Base-by-base conservation (phyloP, 1,284 basidiomycete species). In the Cystobasidium pallidum region DNA sequence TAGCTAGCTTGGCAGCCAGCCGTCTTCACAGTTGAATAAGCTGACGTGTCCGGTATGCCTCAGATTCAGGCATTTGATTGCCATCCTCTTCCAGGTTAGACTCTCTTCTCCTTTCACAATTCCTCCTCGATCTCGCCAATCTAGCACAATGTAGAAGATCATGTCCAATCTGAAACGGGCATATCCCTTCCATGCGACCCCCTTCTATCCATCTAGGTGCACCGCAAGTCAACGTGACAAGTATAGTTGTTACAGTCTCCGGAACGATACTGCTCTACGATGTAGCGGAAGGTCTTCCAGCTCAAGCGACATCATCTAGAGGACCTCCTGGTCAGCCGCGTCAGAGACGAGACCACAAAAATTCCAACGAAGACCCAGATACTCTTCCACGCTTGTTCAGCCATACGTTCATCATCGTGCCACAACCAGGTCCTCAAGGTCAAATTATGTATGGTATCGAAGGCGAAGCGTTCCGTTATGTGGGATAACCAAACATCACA, bases 11-110 rank as follows among this genome's bases (percentile, higher is more conserved):
- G 34, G 15, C 30, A 11, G n/a, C 17, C 30, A 54, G 43, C 7
- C 34, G 2, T n/a, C 26, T 11, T 24, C 8, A 30, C 15, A 10
- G 11, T 0, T 17, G 36, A 58, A 7, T 30, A 13, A 19, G 58
- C 68, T 71, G 47, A 63, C 26, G 1, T 34, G 8, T 54, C 0
- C 19, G 24, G 36, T 28, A 39, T 43, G 19, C 34, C 6, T 7
- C 68, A 71, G 68, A 64, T 71, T 32, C 68, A 71, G 68, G 68
- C 68, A 63, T 71, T 71, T 47, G 68, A 71, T 43, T 71, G 68
- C 28, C 68, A 71, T 64, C 68, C 68, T 11, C 68, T 71, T 43
- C 68, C 68, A 71, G 68, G 68, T 71, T 71, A 70, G 67, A 47
- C 67, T 52, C 47, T 64, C 47, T 26, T 36, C 67, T 51, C 51